phyloP scores from a whole-genome alignment of 495 filamentous ascomycete genomes.

The Talaromyces liani region DNA sequence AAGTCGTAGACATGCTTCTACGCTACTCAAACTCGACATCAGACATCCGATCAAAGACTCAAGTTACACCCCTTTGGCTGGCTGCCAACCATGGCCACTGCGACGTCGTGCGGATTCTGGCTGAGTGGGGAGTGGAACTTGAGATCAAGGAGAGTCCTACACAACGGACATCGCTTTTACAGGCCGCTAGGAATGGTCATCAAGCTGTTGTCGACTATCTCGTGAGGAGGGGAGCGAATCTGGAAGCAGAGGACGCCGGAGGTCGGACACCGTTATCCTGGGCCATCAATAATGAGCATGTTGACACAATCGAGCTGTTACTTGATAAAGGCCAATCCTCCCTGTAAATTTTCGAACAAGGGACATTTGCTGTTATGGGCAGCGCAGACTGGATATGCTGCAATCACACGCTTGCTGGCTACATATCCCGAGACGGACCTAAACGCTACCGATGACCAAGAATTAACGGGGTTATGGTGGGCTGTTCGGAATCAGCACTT shows the following conservation, averaged over 20 bases:
- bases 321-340: background rate
- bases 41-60: background rate
- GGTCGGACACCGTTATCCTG: constrained; percentile 14
- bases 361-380: background rate
- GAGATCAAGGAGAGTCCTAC: background rate
- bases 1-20: background rate
- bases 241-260: background rate
- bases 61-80: background rate
- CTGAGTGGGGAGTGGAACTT: background rate
- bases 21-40: background rate
- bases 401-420: background rate
- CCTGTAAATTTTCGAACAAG: background rate
- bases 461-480: background rate
- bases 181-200: background rate
- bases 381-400: background rate
- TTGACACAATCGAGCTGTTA: constrained; percentile 10
- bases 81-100: background rate
- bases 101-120: background rate
- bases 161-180: background rate
- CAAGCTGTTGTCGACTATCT: background rate
- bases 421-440: background rate
- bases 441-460: background rate
- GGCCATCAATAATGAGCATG: constrained; percentile 12
- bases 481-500: background rate
- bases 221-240: background rate